Evolutionary conservation across 257 asterid species (phyloP), one percentile per base, ranked within the genome.

Genomic region (Solanum virginianum): DNA sequence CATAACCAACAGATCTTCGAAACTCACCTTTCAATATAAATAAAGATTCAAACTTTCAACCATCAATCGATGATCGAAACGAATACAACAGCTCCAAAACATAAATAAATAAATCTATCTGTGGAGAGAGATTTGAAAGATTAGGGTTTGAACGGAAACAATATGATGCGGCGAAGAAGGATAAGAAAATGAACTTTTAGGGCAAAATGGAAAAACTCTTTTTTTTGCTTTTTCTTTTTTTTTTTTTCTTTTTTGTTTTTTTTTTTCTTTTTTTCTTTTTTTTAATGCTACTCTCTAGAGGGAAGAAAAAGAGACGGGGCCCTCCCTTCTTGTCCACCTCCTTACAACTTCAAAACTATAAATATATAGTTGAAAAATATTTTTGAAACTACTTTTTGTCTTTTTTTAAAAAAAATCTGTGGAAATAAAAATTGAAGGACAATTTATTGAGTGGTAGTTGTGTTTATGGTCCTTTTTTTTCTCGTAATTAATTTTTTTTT

Each of bases 81-180:
- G 43, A 45, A 18, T 18, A 26, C 53, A 11, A 69, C 26, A 69
- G 10, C 29, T 18, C 79, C 79, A 51, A 69, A 39, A 49, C n/a
- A 57, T 26, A 5, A 18, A 66, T 29, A 72, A 29, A 10, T 49
- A 39, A 9, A 56, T 68, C 4, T 15, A 10, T 45, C 51, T 55
- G 29, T 24, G 24, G 24, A 41, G 68, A 75, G 18, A 77, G 63
- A 59, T 47, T 11, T 62, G 81, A n/a, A 77, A 26, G 26, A 80
- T 41, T 82, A 62, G 51, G 51, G 65, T 71, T 81, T 71, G 84
- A 49, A 60, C 43, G 80, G 65, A 60, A 55, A 26, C 72, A 56
- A 85, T 51, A 79, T 68, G 66, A 49, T 77, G 87, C 87, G 90
- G 90, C 90, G 41, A 70, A 60, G 63, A 53, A 56, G 45, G 85